Base-by-base conservation (phyloP, 257 asterid species). In the Vinca minor region DNA sequence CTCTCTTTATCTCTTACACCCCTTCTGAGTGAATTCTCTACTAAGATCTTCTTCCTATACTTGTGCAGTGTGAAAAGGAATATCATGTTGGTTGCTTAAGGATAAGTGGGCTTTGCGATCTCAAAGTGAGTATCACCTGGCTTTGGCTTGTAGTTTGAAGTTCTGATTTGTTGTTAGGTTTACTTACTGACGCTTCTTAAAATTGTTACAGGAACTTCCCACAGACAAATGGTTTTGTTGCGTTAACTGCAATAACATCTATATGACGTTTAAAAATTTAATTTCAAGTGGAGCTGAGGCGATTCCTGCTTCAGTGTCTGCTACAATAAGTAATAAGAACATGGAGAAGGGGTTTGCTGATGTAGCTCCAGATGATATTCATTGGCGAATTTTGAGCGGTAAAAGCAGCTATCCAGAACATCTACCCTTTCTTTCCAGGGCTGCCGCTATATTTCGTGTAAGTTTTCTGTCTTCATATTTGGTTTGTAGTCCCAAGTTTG, bases 81-180 rank as follows among this genome's bases (percentile, higher is more conserved):
- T 93, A 87, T 74, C 99, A 93, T 77, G 97, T 93, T 74, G 97
- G 99, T 65, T 93, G 99, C 78, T 79, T 93, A 75, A 91, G 99
- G 34, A 81, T 76, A 60, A 74, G 80, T 41, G 94, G 89, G 64
- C 66, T 86, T 69, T 93, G 95, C 63, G 95, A 93, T 81, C 87
- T 93, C 68, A 85, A 87, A 74, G 99, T 93, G 75, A 83, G 87
- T 72, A 25, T 34, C 46, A n/a, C n/a, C n/a, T n/a, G n/a, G n/a
- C 21, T 28, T 23, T 46, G 34, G 28, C 52, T 34, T 11, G 15
- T 46, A 25, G 1, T 1, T 21, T 42, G 18, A 38, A 45, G 29
- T 49, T 10, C 46, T 26, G 2, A 47, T 14, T 1, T 55, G 23
- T 12, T 47, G 8, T 47, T 47, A 48, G 53, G 11, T 52, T 53